Conservation (phyloP, 768 basidiomycete genomes). For the Pulveroboletus frians region DNA sequence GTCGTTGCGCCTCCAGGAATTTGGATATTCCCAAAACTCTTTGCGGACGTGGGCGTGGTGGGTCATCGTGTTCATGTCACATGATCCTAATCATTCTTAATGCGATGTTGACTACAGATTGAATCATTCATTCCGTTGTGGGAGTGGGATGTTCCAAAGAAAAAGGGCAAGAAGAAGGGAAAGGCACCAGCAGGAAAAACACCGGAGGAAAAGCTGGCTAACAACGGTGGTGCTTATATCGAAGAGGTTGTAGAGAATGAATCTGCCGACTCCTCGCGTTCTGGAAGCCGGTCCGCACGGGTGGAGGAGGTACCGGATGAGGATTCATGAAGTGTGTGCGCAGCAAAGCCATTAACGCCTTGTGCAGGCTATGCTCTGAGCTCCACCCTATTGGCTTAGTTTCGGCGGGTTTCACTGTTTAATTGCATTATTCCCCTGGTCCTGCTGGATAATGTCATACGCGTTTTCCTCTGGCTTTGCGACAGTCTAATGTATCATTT, state of each 20-base stretch:
- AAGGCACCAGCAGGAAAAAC: slow-evolving; percentile 31
- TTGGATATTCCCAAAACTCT: slow-evolving; percentile 98
- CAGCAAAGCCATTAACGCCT: not conserved
- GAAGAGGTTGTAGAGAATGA: slow-evolving; percentile 34
- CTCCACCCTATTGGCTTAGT: not conserved
- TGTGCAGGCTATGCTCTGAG: not conserved
- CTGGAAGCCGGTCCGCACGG: slow-evolving; percentile 35
- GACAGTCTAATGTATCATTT: not conserved
- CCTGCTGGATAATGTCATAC: not conserved
- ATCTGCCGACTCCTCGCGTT: slow-evolving; percentile 29
- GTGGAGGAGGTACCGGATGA: slow-evolving; percentile 46
- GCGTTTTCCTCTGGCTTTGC: not conserved
- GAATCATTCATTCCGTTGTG: slow-evolving; percentile 96
- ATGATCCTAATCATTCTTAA: not conserved
- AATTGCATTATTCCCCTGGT: slow-evolving; percentile 37
- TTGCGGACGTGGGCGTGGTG: slow-evolving; percentile 98
- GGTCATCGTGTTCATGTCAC: slow-evolving; percentile 33
- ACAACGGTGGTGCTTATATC: slow-evolving; percentile 37
- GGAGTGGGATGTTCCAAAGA: slow-evolving; percentile 89
- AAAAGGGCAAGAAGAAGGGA: slow-evolving; percentile 61
- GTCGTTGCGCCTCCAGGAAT: slow-evolving; percentile 85
- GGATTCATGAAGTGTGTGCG: slow-evolving; percentile 18
- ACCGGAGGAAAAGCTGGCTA: slow-evolving; percentile 37
- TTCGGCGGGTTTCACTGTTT: not conserved
- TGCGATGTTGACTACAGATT: slow-evolving; percentile 47